Evolutionary conservation across 2,329 filamentous ascomycete genomes (phyloP).

Genomic region (Penicillium sp.): DNA sequence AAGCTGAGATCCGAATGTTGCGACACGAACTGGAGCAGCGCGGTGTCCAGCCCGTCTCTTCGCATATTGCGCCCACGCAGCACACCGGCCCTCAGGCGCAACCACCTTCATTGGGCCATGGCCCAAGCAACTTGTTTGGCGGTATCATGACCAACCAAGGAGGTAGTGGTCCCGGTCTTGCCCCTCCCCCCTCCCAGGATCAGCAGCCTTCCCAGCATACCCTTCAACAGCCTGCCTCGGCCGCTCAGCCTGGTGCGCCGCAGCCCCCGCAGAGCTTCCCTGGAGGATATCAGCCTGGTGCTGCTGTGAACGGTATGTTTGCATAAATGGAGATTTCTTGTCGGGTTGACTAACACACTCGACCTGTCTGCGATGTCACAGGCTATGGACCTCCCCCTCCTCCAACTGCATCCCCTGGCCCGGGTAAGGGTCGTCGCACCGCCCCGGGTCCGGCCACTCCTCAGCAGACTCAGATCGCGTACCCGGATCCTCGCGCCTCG

Average conservation of each 20-base stretch:
- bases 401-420: slow-evolving; percentile 83
- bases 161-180: slow-evolving; percentile 82
- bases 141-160: slow-evolving; percentile 92
- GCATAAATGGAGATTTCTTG: slow-evolving; percentile 29
- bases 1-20: slow-evolving; percentile 84
- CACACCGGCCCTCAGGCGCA: slow-evolving; percentile 83
- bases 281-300: slow-evolving; percentile 68
- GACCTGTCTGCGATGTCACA: slow-evolving; percentile 30
- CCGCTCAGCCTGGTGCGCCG: slow-evolving; percentile 63
- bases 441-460: slow-evolving; percentile 76
- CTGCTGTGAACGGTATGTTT: slow-evolving; percentile 63
- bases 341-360: slow-evolving; percentile 56
- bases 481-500: slow-evolving; percentile 79
- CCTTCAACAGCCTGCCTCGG: slow-evolving; percentile 61
- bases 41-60: slow-evolving; percentile 65
- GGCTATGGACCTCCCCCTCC: slow-evolving; percentile 83
- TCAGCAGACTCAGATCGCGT: slow-evolving; percentile 87
- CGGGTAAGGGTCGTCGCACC: slow-evolving; percentile 71
- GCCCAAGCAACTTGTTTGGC: slow-evolving; percentile 86
- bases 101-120: slow-evolving; percentile 83
- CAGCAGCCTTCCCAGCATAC: slow-evolving; percentile 63
- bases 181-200: slow-evolving; percentile 71
- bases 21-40: slow-evolving; percentile 82
- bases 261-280: slow-evolving; percentile 73
- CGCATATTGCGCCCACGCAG: slow-evolving; percentile 73